Evolutionary conservation across 2,329 filamentous ascomycete species (phyloP).

Genomic region (Anisogramma anomala): DNA sequence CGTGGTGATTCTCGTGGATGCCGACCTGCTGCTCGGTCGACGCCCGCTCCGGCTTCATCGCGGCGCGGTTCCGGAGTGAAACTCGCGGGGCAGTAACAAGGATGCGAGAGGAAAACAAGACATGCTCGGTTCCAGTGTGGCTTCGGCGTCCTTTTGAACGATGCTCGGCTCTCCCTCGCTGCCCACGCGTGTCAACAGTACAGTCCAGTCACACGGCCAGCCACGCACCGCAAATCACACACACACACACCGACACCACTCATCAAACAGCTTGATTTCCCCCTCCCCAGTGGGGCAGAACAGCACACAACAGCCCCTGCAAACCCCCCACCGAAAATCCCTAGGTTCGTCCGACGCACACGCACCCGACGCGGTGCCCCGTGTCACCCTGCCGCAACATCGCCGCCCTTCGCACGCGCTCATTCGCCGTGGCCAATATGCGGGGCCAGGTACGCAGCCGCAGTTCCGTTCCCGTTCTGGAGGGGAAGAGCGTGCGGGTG

Average conservation of each 20-base stretch:
- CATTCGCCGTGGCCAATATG: neutral
- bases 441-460: no score
- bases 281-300: no score
- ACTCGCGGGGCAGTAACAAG: neutral
- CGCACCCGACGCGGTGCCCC: neutral
- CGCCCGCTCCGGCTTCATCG: neutral
- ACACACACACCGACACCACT: neutral
- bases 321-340: neutral
- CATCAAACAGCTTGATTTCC: no score
- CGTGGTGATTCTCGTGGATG: neutral
- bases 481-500: no score
- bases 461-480: no score
- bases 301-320: no score
- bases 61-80: neutral
- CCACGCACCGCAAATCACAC: no score
- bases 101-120: neutral
- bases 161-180: neutral
- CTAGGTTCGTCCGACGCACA: neutral
- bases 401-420: neutral
- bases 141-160: neutral
- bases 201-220: no score
- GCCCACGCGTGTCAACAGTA: no score
- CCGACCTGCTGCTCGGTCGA: neutral
- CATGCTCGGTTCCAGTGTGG: neutral
- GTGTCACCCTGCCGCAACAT: neutral